phyloP scores from a whole-genome alignment of 768 basidiomycete genomes.

The Terana coerulea region DNA sequence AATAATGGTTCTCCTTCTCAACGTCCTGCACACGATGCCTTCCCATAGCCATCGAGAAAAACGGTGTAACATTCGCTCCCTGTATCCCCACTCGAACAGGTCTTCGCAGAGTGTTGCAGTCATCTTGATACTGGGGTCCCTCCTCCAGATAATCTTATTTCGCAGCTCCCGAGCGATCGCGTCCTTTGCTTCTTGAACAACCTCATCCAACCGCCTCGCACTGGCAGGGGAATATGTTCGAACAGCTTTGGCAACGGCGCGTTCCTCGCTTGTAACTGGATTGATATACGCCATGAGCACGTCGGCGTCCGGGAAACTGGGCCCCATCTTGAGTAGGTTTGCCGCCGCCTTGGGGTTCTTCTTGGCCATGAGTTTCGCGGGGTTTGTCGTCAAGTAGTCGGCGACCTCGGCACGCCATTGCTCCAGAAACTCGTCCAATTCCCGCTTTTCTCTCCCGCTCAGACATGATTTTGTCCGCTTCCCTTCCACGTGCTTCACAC shows the following conservation, averaged over 20 bases:
- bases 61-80: conserved; percentile 75
- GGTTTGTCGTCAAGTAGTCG: conserved; percentile 66
- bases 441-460: conserved; percentile 19
- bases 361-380: conserved; percentile 54
- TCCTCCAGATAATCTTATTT: conserved; percentile 40
- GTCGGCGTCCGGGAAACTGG: conserved; percentile 59
- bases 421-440: conserved; percentile 50
- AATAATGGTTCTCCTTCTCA: conserved; percentile 62
- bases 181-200: conserved; percentile 8
- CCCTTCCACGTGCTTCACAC: background rate
- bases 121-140: conserved; percentile 64
- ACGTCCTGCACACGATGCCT: conserved; percentile 57
- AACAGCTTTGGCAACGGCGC: conserved; percentile 22
- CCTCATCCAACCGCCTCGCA: background rate
- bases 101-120: conserved; percentile 81
- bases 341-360: conserved; percentile 61
- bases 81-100: conserved; percentile 91
- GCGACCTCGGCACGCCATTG: conserved; percentile 61
- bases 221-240: conserved; percentile 22
- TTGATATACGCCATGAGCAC: conserved; percentile 74
- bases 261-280: conserved; percentile 70
- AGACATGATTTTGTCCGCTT: background rate
- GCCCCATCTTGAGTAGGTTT: conserved; percentile 55
- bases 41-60: conserved; percentile 80
- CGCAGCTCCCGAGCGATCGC: conserved; percentile 14